Conservation (phyloP, 306 rosid species). For the Geum urbanum region DNA sequence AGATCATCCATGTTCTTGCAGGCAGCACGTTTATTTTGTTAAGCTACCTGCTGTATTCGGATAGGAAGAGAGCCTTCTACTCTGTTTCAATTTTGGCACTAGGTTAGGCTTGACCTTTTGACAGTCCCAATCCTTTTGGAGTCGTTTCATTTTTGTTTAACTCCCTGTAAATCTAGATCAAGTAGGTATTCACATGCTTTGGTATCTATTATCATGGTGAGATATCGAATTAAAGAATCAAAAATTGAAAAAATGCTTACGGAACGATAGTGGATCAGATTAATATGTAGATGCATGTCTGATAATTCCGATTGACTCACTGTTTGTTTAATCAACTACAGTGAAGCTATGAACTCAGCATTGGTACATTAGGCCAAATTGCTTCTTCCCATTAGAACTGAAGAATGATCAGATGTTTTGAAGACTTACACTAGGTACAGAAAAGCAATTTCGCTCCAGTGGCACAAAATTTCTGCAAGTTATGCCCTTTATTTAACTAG, state of each 20-base stretch:
- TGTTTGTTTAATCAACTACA: neutral
- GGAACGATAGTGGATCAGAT: neutral
- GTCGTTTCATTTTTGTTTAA: neutral
- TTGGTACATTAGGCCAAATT: neutral
- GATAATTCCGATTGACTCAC: too few relatives aligned
- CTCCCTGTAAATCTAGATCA: neutral
- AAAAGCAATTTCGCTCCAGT: neutral
- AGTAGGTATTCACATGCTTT: neutral
- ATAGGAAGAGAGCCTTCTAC: neutral
- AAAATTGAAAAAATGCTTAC: too few relatives aligned
- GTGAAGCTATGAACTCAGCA: neutral
- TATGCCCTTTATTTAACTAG: neutral
- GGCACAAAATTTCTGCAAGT: neutral
- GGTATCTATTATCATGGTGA: neutral
- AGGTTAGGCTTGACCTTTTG: neutral
- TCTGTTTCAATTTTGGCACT: neutral
- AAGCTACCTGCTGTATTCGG: conserved; percentile 5
- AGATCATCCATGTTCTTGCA: neutral
- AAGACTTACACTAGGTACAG: neutral
- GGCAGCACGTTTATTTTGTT: neutral
- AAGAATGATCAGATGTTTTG: neutral
- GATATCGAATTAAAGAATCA: neutral
- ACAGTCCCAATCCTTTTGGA: neutral
- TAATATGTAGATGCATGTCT: neutral
- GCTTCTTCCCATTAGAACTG: neutral